Evolutionary conservation across 176 grass and related monocot species (phyloP), one percentile per base, ranked within the genome.

Genomic region (Leersia perrieri): DNA sequence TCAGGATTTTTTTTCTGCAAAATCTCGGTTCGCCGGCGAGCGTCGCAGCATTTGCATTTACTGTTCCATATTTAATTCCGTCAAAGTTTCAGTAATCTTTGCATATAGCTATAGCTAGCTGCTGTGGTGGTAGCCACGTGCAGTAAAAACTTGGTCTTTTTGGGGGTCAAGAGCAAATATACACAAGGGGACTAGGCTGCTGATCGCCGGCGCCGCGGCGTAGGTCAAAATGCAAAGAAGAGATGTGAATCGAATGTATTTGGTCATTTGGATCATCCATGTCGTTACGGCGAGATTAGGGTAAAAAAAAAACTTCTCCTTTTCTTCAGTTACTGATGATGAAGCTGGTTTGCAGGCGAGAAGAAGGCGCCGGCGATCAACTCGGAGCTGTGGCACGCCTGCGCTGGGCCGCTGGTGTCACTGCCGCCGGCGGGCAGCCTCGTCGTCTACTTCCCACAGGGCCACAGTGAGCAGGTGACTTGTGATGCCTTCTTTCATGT

Each of bases 371-470:
- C 83, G 69, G 30, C 69, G 83, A 90, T 92, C 75, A 92, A 92
- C 79, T 82, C 83, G 87, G 90, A 92, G 75, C 80, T 92, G 55
- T 92, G 90, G 90, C 87, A 92, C 74, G 90, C 90, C 53, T 92
- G 90, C 63, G 87, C 90, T 0, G 90, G 90, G 14, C 83, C 84
- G 44, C 87, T 92, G 62, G 90, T 92, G 75, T 80, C 79, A 44
- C 76, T 92, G 23, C 90, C 90, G 83, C 87, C 87, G 75, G 90
- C 87, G 31, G 90, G 90, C 9, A 92, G 87, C 87, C 87, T 92
- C 82, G 87, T 95, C 76, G 93, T 95, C 72, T 95, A 95, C 84
- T 95, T 95, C 47, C 92, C 89, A 9, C 92, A 94, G 30, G 92
- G 92, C 25, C 92, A 94, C 83, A 94, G 89, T 20, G 92, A 94